Conservation (phyloP, 495 filamentous ascomycete species). For the Darksidea phi region DNA sequence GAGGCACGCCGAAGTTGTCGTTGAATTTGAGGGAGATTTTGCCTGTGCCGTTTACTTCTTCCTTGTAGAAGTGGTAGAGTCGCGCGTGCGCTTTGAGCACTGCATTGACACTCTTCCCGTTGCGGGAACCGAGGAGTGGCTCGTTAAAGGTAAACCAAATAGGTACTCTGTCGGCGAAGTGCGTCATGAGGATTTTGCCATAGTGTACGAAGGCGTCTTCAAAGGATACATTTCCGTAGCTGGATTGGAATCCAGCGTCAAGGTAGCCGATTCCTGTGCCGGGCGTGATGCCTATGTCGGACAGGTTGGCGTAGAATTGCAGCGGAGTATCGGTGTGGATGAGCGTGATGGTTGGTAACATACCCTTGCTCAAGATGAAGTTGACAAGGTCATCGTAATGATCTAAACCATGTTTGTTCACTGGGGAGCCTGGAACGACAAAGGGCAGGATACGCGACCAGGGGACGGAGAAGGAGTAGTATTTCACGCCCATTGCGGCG, state of each 20-base stretch:
- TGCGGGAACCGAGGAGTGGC: constrained; percentile 42
- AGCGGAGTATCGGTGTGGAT: constrained; percentile 47
- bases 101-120: constrained; percentile 41
- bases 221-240: constrained; percentile 44
- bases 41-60: constrained; percentile 45
- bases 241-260: constrained; percentile 1
- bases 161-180: constrained; percentile 48
- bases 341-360: constrained; percentile 48
- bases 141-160: constrained; percentile 51
- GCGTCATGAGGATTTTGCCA: constrained; percentile 46
- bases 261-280: no score
- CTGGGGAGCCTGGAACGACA: constrained; percentile 44
- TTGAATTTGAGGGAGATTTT: constrained; percentile 47
- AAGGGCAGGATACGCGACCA: constrained; percentile 52
- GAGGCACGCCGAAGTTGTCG: constrained; percentile 48
- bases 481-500: constrained; percentile 51
- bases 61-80: constrained; percentile 48
- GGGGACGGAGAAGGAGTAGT: constrained; percentile 51
- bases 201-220: constrained; percentile 46
- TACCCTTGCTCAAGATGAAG: constrained; percentile 45
- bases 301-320: constrained; percentile 33
- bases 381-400: constrained; percentile 53
- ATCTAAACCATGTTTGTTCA: constrained; percentile 48
- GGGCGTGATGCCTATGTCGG: not conserved
- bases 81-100: constrained; percentile 46